Evolutionary conservation across 306 rosid species (phyloP), one percentile per base, ranked within the genome.

Genomic region (Vicia villosa): DNA sequence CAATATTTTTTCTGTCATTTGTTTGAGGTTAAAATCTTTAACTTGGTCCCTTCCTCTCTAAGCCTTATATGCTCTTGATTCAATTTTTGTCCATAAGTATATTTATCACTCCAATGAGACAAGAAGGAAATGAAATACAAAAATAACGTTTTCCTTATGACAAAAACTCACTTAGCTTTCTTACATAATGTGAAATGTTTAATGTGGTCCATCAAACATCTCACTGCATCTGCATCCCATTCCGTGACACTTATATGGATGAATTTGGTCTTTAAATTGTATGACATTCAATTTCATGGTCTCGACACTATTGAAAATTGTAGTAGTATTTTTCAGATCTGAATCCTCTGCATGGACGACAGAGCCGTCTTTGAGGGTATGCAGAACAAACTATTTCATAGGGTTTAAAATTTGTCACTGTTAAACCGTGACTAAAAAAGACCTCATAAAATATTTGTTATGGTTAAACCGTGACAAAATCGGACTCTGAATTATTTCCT

Each of bases 191-290:
- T 56, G 36, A 34, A 74, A 82, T 66, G 61, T 55, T 59, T 59
- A 14, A 0, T 47, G 73, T 72, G 90, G 88, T 81, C 84, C 84
- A 72, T 13, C 36, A 55, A 30, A 67, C 61, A 76, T 54, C 45
- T 63, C 72, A 19, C 76, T 80, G 89, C 81, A 78, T 78, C 89
- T 82, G 87, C 81, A 78, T 78, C 91, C 78, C 57, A 69, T 50
- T 71, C 60, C 50, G 36, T 58, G 77, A 77, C 59, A 58, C 50
- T 32, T 21, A 47, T 55, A 69, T 22, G 70, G 17, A 63, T 63
- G 34, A 42, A 54, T 68, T 55, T 26, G 75, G 37, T 45, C 73
- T 60, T 54, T 5, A 49, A 49, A 22, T 11, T 2, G 3, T 56
- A 5, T 32, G 66, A 57, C 54, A 64, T 75, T 40, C 17, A 36